Evolutionary conservation across 805 yeast genomes (phyloP), one percentile per base, ranked within the genome.

Genomic region (Metschnikowia matae): DNA sequence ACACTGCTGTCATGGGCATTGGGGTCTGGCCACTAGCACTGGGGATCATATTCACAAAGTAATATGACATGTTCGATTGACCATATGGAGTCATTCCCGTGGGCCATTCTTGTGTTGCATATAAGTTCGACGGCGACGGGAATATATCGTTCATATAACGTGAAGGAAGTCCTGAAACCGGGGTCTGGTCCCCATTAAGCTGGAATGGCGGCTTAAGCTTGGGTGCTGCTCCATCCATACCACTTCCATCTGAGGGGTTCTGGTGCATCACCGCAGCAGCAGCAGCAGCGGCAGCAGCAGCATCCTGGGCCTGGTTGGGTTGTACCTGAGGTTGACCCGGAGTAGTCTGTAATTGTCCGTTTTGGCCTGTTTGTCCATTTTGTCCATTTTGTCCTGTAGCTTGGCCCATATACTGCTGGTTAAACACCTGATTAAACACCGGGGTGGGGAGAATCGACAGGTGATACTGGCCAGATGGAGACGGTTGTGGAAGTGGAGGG

Each of bases 101-200:
- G 29, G 63, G 69, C 78, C 78, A 73, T 45, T 73, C 78, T 43
- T 71, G 77, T 2, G 81, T 75, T 6, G 83, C 79, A 59, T 85
- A 87, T 57, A 83, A 82, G 54, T 80, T 85, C n/a, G 83, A 79
- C 0, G 96, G 96, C 5, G 92, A 85, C 31, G 90, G 91, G 59
- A 88, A 82, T 62, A 85, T 71, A 58, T 87, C 95, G 51, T 78
- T 78, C 39, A 86, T 81, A 58, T 83, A 87, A 46, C 86, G 74
- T 2, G 87, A 80, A 2, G 95, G 91, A 21, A 87, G 68, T 0
- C 82, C 84, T 6, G 85, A 85, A 2, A 85, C 65, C 3, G 91
- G 89, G 0, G 90, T 83, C 53, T 85, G 89, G 37, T 84, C 89
- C 11, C 84, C 72, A 23, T 60, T 63, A 17, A 36, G 48, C 48